phyloP scores from a whole-genome alignment of 495 filamentous ascomycete genomes.

The Wilcoxina mikolae region DNA sequence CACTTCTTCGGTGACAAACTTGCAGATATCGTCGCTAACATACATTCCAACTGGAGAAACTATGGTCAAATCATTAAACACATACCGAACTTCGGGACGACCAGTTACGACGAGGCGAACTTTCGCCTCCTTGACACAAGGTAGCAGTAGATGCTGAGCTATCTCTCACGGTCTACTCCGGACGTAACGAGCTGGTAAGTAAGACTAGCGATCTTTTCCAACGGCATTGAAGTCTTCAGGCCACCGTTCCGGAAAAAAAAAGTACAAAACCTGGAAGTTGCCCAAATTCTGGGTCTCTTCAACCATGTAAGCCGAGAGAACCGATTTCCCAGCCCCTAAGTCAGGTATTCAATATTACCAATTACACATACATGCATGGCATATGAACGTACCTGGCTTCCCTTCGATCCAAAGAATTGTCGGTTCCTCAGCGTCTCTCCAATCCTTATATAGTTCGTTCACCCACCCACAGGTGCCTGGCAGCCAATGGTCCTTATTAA shows the following conservation, averaged over 20 bases:
- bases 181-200: neutral
- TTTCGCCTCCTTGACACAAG: neutral
- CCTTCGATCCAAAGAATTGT: neutral
- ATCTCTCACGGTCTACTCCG: neutral
- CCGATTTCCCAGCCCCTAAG: constrained; percentile 8
- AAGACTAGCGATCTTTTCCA: constrained; percentile 3
- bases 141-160: neutral
- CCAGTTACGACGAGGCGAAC: neutral
- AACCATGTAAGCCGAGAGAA: neutral
- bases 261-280: neutral
- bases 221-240: neutral
- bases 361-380: neutral
- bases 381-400: neutral
- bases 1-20: neutral
- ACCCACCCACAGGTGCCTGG: constrained; percentile 8
- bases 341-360: neutral
- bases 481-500: neutral
- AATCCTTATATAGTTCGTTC: neutral
- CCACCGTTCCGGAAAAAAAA: constrained; percentile 9
- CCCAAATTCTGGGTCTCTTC: neutral
- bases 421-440: no score
- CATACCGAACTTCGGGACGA: neutral
- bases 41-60: neutral
- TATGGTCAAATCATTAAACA: neutral
- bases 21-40: constrained; percentile 1